Conservation (phyloP, 495 filamentous ascomycete genomes). For the Hypoxylon trugodes region DNA sequence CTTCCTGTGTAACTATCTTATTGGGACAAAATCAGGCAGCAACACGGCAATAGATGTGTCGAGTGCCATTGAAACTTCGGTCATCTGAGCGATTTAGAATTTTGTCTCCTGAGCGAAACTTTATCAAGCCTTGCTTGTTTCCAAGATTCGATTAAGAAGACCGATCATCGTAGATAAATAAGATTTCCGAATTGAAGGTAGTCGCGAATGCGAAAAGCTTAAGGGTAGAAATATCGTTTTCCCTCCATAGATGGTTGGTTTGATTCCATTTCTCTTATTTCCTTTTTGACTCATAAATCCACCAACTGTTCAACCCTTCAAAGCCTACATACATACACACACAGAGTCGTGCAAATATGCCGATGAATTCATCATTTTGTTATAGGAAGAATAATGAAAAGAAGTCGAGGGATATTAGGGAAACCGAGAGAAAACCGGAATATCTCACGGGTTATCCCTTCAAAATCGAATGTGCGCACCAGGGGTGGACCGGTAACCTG, state of each 20-base stretch:
- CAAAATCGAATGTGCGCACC: conserved; percentile 16
- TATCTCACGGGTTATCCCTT: conserved; percentile 9
- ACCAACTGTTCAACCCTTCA: too few relatives aligned
- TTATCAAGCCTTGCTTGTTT: not conserved
- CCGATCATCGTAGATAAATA: not conserved
- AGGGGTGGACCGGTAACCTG: conserved; percentile 41
- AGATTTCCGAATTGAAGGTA: not conserved
- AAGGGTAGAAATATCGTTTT: too few relatives aligned
- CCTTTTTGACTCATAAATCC: too few relatives aligned
- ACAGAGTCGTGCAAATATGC: too few relatives aligned
- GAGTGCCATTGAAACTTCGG: not conserved
- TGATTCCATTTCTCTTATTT: too few relatives aligned
- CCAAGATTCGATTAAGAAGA: not conserved
- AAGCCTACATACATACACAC: too few relatives aligned
- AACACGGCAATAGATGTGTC: not conserved
- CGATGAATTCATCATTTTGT: too few relatives aligned
- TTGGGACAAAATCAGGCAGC: not conserved
- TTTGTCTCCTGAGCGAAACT: not conserved
- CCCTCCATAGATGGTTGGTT: too few relatives aligned
- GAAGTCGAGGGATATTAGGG: not conserved
- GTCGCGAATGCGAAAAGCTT: too few relatives aligned
- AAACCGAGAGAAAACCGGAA: not conserved
- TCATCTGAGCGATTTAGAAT: not conserved
- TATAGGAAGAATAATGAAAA: not conserved
- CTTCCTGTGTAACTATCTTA: too few relatives aligned